Base-by-base conservation (phyloP, 352 stramenopile genomes). In the Globisporangium cystogenes region DNA sequence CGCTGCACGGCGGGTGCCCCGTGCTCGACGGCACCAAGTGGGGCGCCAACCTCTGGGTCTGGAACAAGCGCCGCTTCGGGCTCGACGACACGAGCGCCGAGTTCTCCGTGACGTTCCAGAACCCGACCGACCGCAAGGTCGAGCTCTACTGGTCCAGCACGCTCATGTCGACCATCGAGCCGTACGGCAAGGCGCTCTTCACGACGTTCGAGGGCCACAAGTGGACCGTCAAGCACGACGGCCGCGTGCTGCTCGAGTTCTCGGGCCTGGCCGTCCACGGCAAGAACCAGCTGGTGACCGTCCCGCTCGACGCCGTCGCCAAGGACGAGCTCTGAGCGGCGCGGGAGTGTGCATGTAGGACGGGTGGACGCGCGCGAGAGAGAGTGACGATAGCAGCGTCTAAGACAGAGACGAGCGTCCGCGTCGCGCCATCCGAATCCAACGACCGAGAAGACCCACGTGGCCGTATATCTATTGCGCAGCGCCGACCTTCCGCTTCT, bases 31-130 rank as follows among this genome's bases (percentile, higher is more conserved):
- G 90, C 23, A 86, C 90, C 18, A 99, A 99, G 68, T 99, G 93
- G 80, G 93, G 87, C n/a, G 94, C 95, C 15, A 98, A 98, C 67
- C 88, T 98, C 49, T 98, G 95, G 93, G 82, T 99, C 53, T 98
- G 95, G 94, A 98, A 98, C 74, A 90, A 87, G 57, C 83, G 87
- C 6, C 71, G 83, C 48, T 85, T 82, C 52, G 83, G 78, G 4
- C 53, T 90, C 35, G 73, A 82, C 37, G 51, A 73, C 23, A 33
- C 48, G 41, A 46, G 37, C 20, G 68, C 52, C 11, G 62, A 78
- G 48, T 76, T 83, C 63, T 78, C 53, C 8, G 71, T 90, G 39
- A 72, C 62, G 26, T 91, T 93, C 60, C 63, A 74, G 51, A 93
- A 93, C 71, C 76, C 76, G 20, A 85, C 70, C 12, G 55, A 69